Evolutionary conservation across 2,329 filamentous ascomycete species (phyloP), one percentile per base, ranked within the genome.

Genomic region (Aspergillus hiratsukae): DNA sequence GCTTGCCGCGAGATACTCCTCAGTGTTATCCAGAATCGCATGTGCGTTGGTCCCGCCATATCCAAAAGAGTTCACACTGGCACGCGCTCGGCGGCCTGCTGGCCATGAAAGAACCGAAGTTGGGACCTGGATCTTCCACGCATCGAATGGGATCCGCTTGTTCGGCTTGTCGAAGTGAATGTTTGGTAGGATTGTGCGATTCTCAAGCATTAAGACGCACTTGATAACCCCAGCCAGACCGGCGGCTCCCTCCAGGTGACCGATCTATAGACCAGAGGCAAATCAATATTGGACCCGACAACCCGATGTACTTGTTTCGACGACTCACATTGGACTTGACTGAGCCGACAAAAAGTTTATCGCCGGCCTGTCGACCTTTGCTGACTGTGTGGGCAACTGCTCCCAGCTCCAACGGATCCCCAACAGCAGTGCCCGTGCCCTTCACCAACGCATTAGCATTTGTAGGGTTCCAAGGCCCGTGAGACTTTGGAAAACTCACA

Each of bases 161-260:
- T n/a, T n/a, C 1, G 67, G 63, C 11, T 63, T 73, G 29, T 73
- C 63, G 48, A 78, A 79, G 46, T 76, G 72, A 41, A 64, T 65
- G 57, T 77, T 78, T 1, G 78, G 76, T 10, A 75, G 69, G 17
- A 79, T 72, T 14, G 77, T 69, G 0, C 73, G 73, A 45, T 74
- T 73, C 58, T 80, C 76, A 2, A 80, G 59, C 64, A 76, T 72
- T 58, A 80, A 57, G 0, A 72, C 68, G 2, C 72, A 64, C 57
- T 80, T 79, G 54, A 80, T 77, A 1, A 78, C 55, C 0, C 65
- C 68, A 3, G 72, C 69, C 28, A 78, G 58, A 19, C 75, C 75
- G 54, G 66, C 70, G 2, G 70, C 74, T 17, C 70, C 72, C 29
- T 64, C 64, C 0, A 60, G 23, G 53, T 66, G 64, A 3, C 65